Conservation (phyloP, 352 stramenopile species). For the Phytophthora boehmeriae region DNA sequence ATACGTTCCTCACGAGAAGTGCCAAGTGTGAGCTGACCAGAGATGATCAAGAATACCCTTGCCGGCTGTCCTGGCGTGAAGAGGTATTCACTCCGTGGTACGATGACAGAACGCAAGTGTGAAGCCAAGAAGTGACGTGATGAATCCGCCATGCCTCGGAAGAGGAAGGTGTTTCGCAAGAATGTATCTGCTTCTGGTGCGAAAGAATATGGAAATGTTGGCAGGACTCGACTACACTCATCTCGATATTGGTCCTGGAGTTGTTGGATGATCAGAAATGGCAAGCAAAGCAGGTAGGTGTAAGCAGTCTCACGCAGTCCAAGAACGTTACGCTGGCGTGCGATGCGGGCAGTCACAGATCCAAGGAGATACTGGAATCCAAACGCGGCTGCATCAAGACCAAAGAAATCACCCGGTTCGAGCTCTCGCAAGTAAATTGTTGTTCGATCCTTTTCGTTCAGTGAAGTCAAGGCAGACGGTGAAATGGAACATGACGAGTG, state of each 20-base stretch:
- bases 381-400: slow-evolving; percentile 53
- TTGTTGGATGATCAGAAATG: slow-evolving; percentile 34
- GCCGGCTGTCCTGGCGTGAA: slow-evolving; percentile 59
- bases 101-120: slow-evolving; percentile 35
- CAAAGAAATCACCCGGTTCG: slow-evolving; percentile 45
- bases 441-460: background rate
- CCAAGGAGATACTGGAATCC: slow-evolving; percentile 40
- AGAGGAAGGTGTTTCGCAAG: slow-evolving; percentile 53
- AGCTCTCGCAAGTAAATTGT: slow-evolving; percentile 39
- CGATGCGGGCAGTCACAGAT: slow-evolving; percentile 41
- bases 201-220: slow-evolving; percentile 22
- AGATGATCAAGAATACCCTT: slow-evolving; percentile 48
- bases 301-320: slow-evolving; percentile 41
- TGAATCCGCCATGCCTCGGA: slow-evolving; percentile 39
- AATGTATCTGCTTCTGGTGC: slow-evolving; percentile 25
- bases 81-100: slow-evolving; percentile 54
- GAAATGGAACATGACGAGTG: slow-evolving; percentile 8
- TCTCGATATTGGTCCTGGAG: slow-evolving; percentile 26
- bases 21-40: slow-evolving; percentile 48
- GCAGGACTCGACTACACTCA: background rate
- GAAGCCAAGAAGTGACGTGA: slow-evolving; percentile 53
- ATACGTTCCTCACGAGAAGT: slow-evolving; percentile 13
- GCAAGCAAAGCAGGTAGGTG: slow-evolving; percentile 47
- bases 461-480: background rate
- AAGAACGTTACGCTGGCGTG: slow-evolving; percentile 52